These are phyloP conservation scores for Talaromyces liani DNA, from an alignment of 495 filamentous ascomycete genomes.

Conservation along the genomic window DNA sequence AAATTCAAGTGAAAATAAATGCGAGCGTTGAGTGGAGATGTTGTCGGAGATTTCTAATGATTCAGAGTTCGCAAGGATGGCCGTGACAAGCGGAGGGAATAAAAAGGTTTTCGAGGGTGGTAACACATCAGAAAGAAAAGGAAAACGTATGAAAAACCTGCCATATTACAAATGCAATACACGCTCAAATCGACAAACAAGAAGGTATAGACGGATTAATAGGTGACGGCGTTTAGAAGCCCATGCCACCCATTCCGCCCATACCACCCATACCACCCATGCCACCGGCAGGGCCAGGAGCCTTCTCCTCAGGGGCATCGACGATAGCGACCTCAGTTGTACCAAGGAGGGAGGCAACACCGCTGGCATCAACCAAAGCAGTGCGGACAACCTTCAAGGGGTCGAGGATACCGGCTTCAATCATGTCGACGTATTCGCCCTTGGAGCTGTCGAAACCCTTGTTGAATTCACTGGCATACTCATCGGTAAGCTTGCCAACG, in stretches of 20 bases:
- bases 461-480: constrained; percentile 91
- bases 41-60: constrained; percentile 2
- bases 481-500: constrained; percentile 96
- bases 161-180: constrained; percentile 12
- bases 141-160: neutral
- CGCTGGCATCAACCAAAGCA: constrained; percentile 85
- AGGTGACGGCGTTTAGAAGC: constrained; percentile 21
- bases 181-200: constrained; percentile 8
- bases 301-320: constrained; percentile 92
- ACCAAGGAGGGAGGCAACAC: constrained; percentile 93
- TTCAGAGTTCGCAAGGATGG: neutral
- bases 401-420: constrained; percentile 90
- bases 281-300: constrained; percentile 43
- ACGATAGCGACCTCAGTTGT: constrained; percentile 97
- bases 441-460: constrained; percentile 93
- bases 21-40: constrained; percentile 7
- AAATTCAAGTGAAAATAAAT: constrained; percentile 2
- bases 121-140: constrained; percentile 8
- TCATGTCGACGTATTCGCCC: constrained; percentile 99
- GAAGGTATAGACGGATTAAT: constrained; percentile 7
- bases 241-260: constrained; percentile 64
- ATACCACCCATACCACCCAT: constrained; percentile 61
- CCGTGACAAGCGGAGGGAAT: constrained; percentile 1
- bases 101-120: neutral
- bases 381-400: constrained; percentile 99